Evolutionary conservation across 1,284 basidiomycete genomes (phyloP).

Genomic region (Ustilago tritici): DNA sequence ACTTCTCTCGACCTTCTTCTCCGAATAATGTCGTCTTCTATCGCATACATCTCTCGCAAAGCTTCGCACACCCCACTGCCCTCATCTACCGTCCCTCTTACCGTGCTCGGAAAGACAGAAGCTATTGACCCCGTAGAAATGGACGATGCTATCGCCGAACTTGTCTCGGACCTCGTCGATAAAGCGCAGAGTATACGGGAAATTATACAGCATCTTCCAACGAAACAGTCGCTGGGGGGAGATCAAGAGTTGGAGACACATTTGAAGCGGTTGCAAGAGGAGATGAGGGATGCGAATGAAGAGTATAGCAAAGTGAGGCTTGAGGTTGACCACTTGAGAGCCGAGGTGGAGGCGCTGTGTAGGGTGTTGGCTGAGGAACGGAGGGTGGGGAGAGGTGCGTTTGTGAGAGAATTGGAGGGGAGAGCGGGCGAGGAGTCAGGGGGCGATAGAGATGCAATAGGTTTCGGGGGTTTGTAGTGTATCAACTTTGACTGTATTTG

Average conservation of each 20-base stretch:
- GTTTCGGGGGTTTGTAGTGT: too few relatives aligned
- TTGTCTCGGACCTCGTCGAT: conserved; percentile 48
- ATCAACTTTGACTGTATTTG: neutral
- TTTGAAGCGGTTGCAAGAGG: conserved; percentile 13
- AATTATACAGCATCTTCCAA: conserved; percentile 45
- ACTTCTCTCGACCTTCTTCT: conserved; percentile 52
- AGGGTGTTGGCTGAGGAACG: conserved; percentile 9
- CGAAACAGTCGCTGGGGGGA: conserved; percentile 6
- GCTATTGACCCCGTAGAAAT: conserved; percentile 34
- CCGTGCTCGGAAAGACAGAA: conserved; percentile 54
- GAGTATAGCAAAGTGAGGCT: conserved; percentile 36
- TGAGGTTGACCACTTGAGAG: conserved; percentile 23
- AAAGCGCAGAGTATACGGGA: conserved; percentile 47
- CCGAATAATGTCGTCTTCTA: conserved; percentile 59
- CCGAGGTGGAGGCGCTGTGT: conserved; percentile 26
- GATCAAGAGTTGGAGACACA: conserved; percentile 20
- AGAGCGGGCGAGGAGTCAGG: neutral
- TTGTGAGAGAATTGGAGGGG: conserved; percentile 22
- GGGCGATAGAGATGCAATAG: too few relatives aligned
- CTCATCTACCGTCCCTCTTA: conserved; percentile 44
- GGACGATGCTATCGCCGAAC: conserved; percentile 39
- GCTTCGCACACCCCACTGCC: conserved; percentile 43
- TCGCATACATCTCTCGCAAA: conserved; percentile 59
- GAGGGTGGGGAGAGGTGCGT: conserved; percentile 14
- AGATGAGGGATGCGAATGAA: conserved; percentile 30